Evolutionary conservation across 345 rosid species (phyloP).

Genomic region (Acer saccharum): DNA sequence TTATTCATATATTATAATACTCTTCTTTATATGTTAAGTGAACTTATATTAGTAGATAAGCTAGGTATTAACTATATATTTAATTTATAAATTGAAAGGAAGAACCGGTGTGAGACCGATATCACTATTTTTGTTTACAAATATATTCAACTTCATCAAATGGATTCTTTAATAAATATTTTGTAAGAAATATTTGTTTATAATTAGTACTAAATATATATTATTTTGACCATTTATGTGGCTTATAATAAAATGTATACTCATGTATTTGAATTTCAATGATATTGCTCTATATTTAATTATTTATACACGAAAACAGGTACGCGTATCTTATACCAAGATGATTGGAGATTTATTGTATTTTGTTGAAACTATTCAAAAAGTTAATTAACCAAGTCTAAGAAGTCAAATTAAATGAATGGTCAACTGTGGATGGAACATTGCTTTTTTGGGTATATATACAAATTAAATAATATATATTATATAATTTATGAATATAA

Average conservation of each 20-base stretch:
- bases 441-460: too few species aligned
- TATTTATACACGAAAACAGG: neutral
- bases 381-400: neutral
- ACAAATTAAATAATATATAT: too few species aligned
- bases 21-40: neutral
- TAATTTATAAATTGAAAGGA: neutral
- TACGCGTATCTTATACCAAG: neutral
- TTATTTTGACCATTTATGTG: too few species aligned
- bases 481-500: too few species aligned
- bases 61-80: neutral
- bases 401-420: neutral
- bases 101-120: neutral
- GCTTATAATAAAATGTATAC: neutral
- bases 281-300: neutral
- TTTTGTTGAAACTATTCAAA: neutral
- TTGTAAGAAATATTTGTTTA: too few species aligned
- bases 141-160: neutral
- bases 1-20: neutral
- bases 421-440: too few species aligned
- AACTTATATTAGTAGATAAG: neutral
- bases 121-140: too few species aligned
- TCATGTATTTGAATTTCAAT: slow-evolving; percentile 6
- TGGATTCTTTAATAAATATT: neutral
- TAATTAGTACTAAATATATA: neutral
- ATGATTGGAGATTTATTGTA: neutral